A percentile compares a stretch with the other conserved stretches of the same genome.
phyloP scores from a whole-genome alignment of 306 rosid genomes.

The Malus sylvestris region DNA sequence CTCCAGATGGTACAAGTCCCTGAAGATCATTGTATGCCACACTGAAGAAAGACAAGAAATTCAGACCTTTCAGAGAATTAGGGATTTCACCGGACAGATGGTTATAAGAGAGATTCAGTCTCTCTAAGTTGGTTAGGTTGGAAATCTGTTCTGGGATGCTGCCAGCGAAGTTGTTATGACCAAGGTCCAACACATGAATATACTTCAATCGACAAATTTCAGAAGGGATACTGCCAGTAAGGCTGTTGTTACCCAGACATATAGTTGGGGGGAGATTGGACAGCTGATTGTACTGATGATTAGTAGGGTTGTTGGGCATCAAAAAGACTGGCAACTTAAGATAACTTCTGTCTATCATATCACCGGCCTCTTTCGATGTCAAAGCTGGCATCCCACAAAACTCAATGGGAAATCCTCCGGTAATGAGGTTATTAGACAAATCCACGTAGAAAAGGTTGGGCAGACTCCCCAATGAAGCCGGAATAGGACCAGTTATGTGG shows the following conservation, averaged over 20 bases:
- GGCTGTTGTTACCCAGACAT: conserved; percentile 47
- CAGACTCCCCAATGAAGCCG: conserved; percentile 57
- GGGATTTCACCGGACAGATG: conserved; percentile 75
- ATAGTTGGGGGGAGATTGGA: conserved; percentile 71
- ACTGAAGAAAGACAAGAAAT: conserved; percentile 71
- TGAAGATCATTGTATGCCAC: conserved; percentile 73
- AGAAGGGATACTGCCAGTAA: conserved; percentile 55
- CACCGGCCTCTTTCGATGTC: conserved; percentile 34
- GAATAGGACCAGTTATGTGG: conserved; percentile 53
- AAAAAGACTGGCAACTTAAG: conserved; percentile 83
- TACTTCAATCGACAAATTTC: conserved; percentile 57
- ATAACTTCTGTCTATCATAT: conserved; percentile 40
- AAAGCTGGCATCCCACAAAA: conserved; percentile 52
- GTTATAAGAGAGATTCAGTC: conserved; percentile 62
- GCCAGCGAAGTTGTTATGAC: conserved; percentile 63
- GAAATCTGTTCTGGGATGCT: conserved; percentile 59
- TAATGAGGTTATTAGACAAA: conserved; percentile 50
- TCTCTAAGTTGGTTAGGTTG: conserved; percentile 66
- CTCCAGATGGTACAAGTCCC: conserved; percentile 68
- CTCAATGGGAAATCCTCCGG: conserved; percentile 53
- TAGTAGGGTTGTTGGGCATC: conserved; percentile 48
- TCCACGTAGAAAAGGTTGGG: conserved; percentile 76
- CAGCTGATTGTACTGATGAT: conserved; percentile 75
- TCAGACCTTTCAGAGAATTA: conserved; percentile 44
- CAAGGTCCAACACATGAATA: conserved; percentile 58